A percentile compares a stretch with the other conserved stretches of the same genome.
Evolutionary conservation across 1,284 basidiomycete genomes (phyloP).

Genomic region (Vanrija pseudolonga): DNA sequence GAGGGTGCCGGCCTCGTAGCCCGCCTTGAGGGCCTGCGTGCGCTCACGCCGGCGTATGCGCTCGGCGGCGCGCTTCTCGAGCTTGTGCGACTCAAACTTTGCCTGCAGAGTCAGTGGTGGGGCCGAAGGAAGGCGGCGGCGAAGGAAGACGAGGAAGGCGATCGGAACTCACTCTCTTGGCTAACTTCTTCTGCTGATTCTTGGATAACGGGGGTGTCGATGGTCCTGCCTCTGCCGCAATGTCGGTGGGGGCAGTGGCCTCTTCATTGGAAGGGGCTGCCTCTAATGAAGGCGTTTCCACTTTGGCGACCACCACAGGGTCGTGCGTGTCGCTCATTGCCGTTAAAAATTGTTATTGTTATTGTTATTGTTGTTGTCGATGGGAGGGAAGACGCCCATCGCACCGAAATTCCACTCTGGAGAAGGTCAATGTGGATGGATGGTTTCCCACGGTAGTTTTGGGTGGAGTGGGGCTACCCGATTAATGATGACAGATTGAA

Average conservation of each 20-base stretch:
- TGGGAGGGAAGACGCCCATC: neutral
- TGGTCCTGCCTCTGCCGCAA: neutral
- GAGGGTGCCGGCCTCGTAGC: constrained; percentile 35
- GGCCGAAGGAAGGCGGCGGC: constrained; percentile 13
- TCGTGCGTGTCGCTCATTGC: neutral
- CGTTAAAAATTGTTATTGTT: neutral
- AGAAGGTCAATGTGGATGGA: neutral
- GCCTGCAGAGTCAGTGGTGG: constrained; percentile 6
- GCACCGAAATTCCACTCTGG: too few species aligned
- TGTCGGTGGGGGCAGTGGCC: neutral
- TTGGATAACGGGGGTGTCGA: constrained; percentile 9
- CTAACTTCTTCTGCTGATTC: constrained; percentile 38
- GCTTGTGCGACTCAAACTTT: constrained; percentile 22
- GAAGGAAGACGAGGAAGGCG: neutral
- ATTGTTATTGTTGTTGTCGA: constrained; percentile 2
- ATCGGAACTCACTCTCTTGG: constrained; percentile 29
- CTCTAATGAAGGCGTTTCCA: neutral
- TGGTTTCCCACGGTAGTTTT: constrained; percentile 1
- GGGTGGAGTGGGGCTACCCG: neutral
- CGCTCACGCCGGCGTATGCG: constrained; percentile 26
- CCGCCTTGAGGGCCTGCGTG: constrained; percentile 18
- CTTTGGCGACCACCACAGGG: too few species aligned
- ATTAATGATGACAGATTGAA: too few species aligned
- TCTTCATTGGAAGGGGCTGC: neutral
- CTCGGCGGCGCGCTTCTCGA: constrained; percentile 34